Conservation (phyloP, 257 asterid genomes). For the Cruciata laevipes region DNA sequence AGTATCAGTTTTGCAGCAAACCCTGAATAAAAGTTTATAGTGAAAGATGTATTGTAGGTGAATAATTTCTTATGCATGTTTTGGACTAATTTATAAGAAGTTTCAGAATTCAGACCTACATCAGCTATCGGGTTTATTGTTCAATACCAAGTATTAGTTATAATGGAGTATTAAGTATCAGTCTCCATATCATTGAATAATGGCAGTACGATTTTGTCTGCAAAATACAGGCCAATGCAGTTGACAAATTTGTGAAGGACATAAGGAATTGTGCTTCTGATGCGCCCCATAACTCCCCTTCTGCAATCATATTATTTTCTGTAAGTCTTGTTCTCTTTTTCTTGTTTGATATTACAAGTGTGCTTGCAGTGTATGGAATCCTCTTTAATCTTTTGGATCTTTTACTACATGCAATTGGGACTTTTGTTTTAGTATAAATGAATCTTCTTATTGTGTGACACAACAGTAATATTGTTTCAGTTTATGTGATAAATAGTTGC, state of each 20-base stretch:
- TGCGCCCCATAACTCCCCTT: constrained; percentile 57
- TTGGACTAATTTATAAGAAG: not conserved
- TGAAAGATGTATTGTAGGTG: not conserved
- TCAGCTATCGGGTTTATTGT: not conserved
- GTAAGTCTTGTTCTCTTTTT: constrained; percentile 34
- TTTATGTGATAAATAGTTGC: not conserved
- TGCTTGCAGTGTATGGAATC: not conserved
- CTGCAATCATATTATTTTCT: constrained; percentile 63
- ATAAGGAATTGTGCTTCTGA: constrained; percentile 46
- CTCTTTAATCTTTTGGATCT: not conserved
- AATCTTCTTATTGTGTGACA: not conserved
- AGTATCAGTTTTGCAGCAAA: not conserved
- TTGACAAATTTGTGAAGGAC: constrained; percentile 60
- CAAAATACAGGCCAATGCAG: constrained; percentile 21
- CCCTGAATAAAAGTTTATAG: not conserved
- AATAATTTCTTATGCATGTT: no score
- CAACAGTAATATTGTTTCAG: not conserved
- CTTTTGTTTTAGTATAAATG: not conserved
- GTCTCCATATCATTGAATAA: not conserved
- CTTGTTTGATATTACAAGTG: not conserved
- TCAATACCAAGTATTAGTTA: not conserved
- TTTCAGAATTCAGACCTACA: not conserved
- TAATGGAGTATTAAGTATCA: not conserved
- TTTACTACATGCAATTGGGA: not conserved
- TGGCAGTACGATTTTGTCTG: not conserved